phyloP scores from a whole-genome alignment of 208 protist genomes.

The Acanthamoeba quina region DNA sequence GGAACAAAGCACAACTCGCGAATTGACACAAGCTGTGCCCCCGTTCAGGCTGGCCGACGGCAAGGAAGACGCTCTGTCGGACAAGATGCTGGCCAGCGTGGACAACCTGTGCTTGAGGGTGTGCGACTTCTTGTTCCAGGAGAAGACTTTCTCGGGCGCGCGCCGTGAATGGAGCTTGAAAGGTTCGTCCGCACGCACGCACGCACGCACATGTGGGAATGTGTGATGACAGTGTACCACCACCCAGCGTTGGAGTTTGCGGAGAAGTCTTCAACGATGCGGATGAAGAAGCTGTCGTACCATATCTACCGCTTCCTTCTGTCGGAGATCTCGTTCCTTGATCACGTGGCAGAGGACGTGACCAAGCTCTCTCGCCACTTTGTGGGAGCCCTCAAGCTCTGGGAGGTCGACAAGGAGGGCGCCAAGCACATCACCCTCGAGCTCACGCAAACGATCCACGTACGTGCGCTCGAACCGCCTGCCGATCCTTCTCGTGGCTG shows the following conservation, averaged over 20 bases:
- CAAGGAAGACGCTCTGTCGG: conserved; percentile 31
- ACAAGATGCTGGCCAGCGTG: conserved; percentile 1
- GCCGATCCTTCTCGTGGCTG: background rate
- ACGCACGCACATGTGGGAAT: no score
- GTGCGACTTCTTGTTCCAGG: conserved; percentile 19
- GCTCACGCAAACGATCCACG: conserved; percentile 45
- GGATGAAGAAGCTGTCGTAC: conserved; percentile 70
- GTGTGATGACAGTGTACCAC: no score
- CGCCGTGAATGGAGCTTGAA: conserved; percentile 29
- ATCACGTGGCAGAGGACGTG: conserved; percentile 46
- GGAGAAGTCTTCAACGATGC: conserved; percentile 38
- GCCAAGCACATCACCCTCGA: conserved; percentile 45
- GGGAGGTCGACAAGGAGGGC: conserved; percentile 19
- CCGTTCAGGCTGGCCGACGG: background rate
- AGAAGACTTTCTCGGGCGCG: background rate
- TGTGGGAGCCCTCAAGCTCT: conserved; percentile 43
- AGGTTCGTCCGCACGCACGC: background rate
- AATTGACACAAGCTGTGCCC: background rate
- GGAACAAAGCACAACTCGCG: background rate
- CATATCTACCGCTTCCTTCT: conserved; percentile 64
- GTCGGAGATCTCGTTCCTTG: conserved; percentile 10
- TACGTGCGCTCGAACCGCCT: background rate
- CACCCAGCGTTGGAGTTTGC: conserved; percentile 49
- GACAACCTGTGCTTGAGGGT: conserved; percentile 39
- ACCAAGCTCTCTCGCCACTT: conserved; percentile 66